Percentiles rank a stretch among this genome's conserved stretches.
Evolutionary conservation across 352 stramenopile species (phyloP).

Genomic region (Phytophthora nicotianae): DNA sequence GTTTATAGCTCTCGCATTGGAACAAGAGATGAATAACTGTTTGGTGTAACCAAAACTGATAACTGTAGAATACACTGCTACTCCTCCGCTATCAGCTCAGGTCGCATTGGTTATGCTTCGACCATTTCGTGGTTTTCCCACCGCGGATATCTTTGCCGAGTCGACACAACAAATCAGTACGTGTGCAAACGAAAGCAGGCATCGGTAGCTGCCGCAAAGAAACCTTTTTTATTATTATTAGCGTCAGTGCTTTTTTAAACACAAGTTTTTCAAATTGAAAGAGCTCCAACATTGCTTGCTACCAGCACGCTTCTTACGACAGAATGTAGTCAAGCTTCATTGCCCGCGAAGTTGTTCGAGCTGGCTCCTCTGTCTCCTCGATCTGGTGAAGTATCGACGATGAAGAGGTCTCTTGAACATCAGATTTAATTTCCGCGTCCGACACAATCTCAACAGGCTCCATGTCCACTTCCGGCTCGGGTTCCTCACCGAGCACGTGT

Average conservation of each 20-base stretch:
- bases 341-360: slow-evolving; percentile 1
- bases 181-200: no score
- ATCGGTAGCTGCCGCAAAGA: background rate
- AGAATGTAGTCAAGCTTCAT: slow-evolving; percentile 25
- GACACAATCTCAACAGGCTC: slow-evolving; percentile 13
- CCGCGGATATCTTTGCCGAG: no score
- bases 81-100: no score
- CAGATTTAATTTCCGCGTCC: slow-evolving; percentile 5
- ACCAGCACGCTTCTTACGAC: slow-evolving; percentile 1
- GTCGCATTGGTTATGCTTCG: no score
- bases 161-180: slow-evolving; percentile 6
- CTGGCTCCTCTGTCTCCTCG: background rate
- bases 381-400: background rate
- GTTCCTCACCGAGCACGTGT: slow-evolving; percentile 29
- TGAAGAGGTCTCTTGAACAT: background rate
- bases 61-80: no score
- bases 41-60: no score
- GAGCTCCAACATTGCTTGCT: background rate
- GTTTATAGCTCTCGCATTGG: background rate
- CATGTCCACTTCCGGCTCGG: slow-evolving; percentile 12
- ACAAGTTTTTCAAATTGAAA: background rate
- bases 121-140: no score
- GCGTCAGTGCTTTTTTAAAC: no score
- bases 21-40: no score
- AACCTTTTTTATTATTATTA: background rate